phyloP scores from a whole-genome alignment of 2,329 filamentous ascomycete species.

The Aspergillus nomiae region DNA sequence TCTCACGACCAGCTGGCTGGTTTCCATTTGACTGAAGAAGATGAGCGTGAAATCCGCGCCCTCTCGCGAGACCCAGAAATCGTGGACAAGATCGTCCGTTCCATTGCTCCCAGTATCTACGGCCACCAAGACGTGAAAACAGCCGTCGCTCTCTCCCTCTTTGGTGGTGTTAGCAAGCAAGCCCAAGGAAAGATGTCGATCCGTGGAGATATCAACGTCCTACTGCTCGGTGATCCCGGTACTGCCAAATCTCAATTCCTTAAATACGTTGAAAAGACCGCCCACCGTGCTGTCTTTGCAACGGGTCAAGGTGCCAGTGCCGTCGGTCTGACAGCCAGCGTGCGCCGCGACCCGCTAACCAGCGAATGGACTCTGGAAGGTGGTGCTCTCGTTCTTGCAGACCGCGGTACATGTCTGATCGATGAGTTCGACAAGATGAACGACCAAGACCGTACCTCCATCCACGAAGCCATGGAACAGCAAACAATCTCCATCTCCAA shows the following conservation, averaged over 20 bases:
- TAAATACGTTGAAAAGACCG: conserved; percentile 97
- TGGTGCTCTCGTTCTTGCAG: conserved; percentile 90
- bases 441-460: conserved; percentile 95
- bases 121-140: conserved; percentile 97
- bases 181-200: conserved; percentile 88
- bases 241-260: conserved; percentile 97
- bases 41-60: conserved; percentile 85
- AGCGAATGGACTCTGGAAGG: conserved; percentile 98
- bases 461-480: conserved; percentile 99
- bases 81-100: conserved; percentile 87
- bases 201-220: conserved; percentile 95
- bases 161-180: conserved; percentile 89
- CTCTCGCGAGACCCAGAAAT: conserved; percentile 89
- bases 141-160: conserved; percentile 87
- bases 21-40: conserved; percentile 91
- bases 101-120: conserved; percentile 96
- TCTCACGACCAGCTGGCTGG: conserved; percentile 96
- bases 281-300: conserved; percentile 93
- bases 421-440: conserved; percentile 99
- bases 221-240: conserved; percentile 93
- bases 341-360: conserved; percentile 91
- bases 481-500: conserved; percentile 99
- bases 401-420: conserved; percentile 92
- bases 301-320: conserved; percentile 96
- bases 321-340: conserved; percentile 95